Base-by-base conservation (phyloP, 331 rosid species). In the Pyracantha coccinea region DNA sequence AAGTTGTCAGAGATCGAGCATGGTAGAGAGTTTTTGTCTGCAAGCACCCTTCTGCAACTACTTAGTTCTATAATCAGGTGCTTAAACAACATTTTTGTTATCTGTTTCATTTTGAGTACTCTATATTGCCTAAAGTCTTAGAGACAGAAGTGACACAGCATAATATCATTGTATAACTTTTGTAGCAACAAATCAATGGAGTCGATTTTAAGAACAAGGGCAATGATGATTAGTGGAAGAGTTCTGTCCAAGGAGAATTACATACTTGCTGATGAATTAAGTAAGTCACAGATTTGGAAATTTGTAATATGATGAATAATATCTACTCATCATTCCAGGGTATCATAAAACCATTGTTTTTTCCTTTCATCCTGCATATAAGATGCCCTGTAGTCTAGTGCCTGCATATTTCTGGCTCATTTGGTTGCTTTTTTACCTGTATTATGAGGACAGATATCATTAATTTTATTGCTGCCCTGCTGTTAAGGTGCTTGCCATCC, bases 151-250 rank as follows among this genome's bases (percentile, higher is more conserved):
- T 41, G 47, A 41, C 15, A 11, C 15, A 41, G 11, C 47, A 41
- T 41, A 16, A 73, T 29, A 38, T 45, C 6, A 8, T 33, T 41
- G 29, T 44, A 28, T 69, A 21, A 38, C 17, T 6, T 33, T 66
- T 73, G 44, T 31, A 90, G 99, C 80, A 77, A 84, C 77, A 78
- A 76, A 62, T 89, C 96, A 25, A 20, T 33, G 44, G 93, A 88
- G 60, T 77, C 96, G 54, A 74, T 90, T 78, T 78, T 92, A 76
- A 88, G 90, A 83, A 86, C 97, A 29, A 85, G 99, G 78, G 92
- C 97, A 29, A 86, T 92, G 84, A 86, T 88, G 89, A 92, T 90
- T 77, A 77, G 84, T 67, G 97, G 97, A 90, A 87, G 97, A 87
- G 84, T 95, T 63, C 79, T 95, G 74, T 86, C 88, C 6, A 88